phyloP scores from a whole-genome alignment of 2,329 filamentous ascomycete species.

The Colletotrichum incanum region DNA sequence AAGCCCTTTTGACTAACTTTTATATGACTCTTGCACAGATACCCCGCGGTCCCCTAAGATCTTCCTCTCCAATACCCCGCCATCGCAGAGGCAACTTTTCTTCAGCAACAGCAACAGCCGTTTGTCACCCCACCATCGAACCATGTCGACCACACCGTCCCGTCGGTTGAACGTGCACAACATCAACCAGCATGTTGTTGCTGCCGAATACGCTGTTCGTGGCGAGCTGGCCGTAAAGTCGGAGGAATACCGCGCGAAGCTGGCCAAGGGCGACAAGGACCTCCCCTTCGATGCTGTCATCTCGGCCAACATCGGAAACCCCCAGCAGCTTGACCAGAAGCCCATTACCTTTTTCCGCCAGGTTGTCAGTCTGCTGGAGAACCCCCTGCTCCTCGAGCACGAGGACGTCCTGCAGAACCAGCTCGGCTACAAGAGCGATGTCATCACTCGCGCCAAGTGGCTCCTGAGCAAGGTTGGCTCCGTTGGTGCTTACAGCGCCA shows the following conservation, averaged over 20 bases:
- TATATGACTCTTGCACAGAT: conserved; percentile 43
- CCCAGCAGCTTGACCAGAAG: conserved; percentile 98
- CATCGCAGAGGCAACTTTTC: conserved; percentile 42
- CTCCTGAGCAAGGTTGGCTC: conserved; percentile 88
- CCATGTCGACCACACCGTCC: conserved; percentile 55
- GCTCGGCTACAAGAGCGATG: conserved; percentile 92
- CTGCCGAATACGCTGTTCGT: conserved; percentile 95
- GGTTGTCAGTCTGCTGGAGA: conserved; percentile 92
- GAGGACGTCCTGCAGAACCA: conserved; percentile 81
- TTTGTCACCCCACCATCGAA: conserved; percentile 47
- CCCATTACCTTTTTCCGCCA: conserved; percentile 99
- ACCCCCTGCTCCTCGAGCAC: conserved; percentile 87
- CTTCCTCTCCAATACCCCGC: conserved; percentile 40
- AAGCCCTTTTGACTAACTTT: conserved; percentile 41
- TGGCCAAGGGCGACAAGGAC: conserved; percentile 71
- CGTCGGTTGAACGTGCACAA: conserved; percentile 81
- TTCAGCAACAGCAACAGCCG: conserved; percentile 38
- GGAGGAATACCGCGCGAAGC: conserved; percentile 86
- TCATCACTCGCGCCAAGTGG: conserved; percentile 85
- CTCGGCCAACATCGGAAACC: conserved; percentile 98
- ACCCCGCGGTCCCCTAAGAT: conserved; percentile 43
- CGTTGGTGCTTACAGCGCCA: conserved; percentile 97
- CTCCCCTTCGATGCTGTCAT: conserved; percentile 94
- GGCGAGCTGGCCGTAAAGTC: conserved; percentile 95
- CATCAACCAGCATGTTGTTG: conserved; percentile 91